Percentiles rank a stretch among this genome's conserved stretches.
These are phyloP conservation scores for Sphagnum magellanicum DNA, from an alignment of 228 moss, liverwort and hornwort genomes.

Conservation along the genomic window DNA sequence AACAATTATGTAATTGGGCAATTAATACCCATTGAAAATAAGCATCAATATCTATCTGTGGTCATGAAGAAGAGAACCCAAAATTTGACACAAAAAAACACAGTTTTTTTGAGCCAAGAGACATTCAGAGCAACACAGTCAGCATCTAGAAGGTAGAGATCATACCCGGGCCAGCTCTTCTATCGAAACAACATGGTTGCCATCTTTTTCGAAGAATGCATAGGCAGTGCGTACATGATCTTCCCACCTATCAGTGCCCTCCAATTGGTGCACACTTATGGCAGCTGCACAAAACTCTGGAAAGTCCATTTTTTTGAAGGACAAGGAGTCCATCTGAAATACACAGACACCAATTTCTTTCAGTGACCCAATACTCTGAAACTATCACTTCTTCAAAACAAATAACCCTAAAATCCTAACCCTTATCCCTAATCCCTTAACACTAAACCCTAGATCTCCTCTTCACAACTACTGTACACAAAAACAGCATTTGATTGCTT, in stretches of 20 bases:
- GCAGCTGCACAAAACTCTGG: conserved; percentile 90
- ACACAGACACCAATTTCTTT: too few species aligned
- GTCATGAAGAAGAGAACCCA: neutral
- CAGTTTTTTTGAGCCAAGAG: neutral
- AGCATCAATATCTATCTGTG: too few species aligned
- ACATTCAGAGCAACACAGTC: neutral
- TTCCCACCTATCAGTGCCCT: conserved; percentile 94
- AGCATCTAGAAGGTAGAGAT: neutral
- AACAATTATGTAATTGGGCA: too few species aligned
- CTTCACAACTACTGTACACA: too few species aligned
- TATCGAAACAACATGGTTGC: conserved; percentile 69
- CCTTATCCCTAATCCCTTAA: too few species aligned
- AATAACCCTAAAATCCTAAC: too few species aligned
- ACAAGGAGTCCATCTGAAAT: conserved; percentile 73
- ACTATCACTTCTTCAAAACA: too few species aligned
- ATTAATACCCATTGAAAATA: too few species aligned
- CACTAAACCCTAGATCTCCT: too few species aligned
- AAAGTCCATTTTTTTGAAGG: conserved; percentile 94
- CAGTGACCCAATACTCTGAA: too few species aligned
- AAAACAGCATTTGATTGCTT: too few species aligned
- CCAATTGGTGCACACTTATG: conserved; percentile 89
- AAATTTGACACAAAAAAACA: neutral
- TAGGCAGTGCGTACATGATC: conserved; percentile 83
- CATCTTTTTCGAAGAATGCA: conserved; percentile 81
- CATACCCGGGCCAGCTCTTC: conserved; percentile 85